Evolutionary conservation across 2,329 filamentous ascomycete species (phyloP).

Genomic region (Fusarium sp.): DNA sequence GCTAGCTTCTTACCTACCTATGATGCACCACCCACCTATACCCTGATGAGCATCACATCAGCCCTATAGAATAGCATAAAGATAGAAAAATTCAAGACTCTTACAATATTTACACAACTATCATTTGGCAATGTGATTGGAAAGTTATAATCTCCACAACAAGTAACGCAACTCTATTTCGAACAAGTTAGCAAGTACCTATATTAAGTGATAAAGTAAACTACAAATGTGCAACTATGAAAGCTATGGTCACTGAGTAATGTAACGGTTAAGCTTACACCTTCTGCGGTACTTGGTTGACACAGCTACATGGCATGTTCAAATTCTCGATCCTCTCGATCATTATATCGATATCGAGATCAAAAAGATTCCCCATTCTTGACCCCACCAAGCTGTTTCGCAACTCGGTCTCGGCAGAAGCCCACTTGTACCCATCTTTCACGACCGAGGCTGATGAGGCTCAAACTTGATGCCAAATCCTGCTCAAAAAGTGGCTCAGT

Average conservation of each 20-base stretch:
- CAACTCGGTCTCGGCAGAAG: not conserved
- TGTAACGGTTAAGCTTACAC: not conserved
- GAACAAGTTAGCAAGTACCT: not conserved
- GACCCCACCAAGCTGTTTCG: not conserved
- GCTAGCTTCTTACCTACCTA: constrained; percentile 19
- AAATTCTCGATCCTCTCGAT: not conserved
- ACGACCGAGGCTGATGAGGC: not conserved
- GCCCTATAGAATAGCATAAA: constrained; percentile 28
- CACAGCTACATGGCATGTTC: not conserved
- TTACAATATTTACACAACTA: not conserved
- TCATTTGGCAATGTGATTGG: not conserved
- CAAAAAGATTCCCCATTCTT: not conserved
- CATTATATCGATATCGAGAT: not conserved
- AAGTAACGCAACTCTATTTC: not conserved
- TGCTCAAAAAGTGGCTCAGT: constrained; percentile 5
- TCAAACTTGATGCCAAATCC: not conserved
- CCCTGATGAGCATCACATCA: constrained; percentile 49
- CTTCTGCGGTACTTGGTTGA: not conserved
- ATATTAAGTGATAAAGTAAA: not conserved
- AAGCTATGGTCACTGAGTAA: not conserved
- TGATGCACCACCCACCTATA: constrained; percentile 46
- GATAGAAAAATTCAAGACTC: constrained; percentile 26
- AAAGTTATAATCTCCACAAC: not conserved
- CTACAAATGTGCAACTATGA: not conserved
- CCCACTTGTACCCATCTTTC: constrained; percentile 5